Base-by-base conservation (phyloP, 768 basidiomycete species). In the Tricholoma bakamatsutake region DNA sequence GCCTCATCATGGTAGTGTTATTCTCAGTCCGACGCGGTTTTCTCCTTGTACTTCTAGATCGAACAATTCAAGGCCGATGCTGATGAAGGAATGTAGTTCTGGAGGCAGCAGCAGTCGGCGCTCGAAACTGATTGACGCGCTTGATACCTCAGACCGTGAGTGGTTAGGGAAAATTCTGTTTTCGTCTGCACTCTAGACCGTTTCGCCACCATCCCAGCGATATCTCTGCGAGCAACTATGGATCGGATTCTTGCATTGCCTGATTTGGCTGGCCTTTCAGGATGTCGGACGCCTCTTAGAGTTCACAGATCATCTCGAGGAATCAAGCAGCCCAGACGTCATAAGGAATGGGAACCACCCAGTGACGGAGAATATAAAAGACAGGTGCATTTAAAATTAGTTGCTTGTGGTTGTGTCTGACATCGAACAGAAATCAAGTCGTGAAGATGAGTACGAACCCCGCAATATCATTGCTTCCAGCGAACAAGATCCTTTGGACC, bases 141-240 rank as follows among this genome's bases (percentile, higher is more conserved):
- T 81, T 31, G 79, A 81, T 62, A 67, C 66, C 11, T 62, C 62
- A 21, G 76, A 80, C 60, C 76, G 80, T 80, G 58, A 62, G 78
- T 66, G 11, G n/a, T 9, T 7, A 53, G 40, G 21, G 31, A 48
- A 40, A n/a, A 31, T 31, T 35, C 34, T 15, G 47, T 52, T 52
- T 13, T 9, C 12, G 52, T 57, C 46, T 9, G 18, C 6, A 15
- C 3, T 34, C 13, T 27, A 33, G 43, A 28, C 49, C 39, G 9
- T 35, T 40, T 46, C 24, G 39, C 45, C 39, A 8, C 48, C 13
- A 21, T n/a, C n/a, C 15, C 45, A 77, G 76, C 76, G 4, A 55
- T 67, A 21, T 69, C 70, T 34, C 56, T 74, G 49, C 65, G 74
- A 62, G 68, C 69, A 28, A 62, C 71, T 8, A 62, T 78, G 55